These are phyloP conservation scores for Alternaria incomplexa DNA, from an alignment of 2,329 filamentous ascomycete genomes.

Conservation along the genomic window DNA sequence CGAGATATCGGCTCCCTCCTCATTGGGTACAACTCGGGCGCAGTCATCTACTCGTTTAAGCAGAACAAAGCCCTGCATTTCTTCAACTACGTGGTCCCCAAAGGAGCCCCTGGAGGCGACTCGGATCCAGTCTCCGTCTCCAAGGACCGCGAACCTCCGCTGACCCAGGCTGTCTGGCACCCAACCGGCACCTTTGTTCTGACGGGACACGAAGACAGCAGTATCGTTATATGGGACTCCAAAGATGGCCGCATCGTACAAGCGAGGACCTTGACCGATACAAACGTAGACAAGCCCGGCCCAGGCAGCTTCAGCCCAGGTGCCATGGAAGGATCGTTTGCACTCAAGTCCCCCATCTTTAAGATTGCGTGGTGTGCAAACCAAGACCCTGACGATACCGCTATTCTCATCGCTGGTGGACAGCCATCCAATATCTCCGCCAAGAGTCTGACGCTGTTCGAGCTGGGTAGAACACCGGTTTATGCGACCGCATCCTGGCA, in stretches of 20 bases:
- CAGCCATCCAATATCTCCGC: constrained; percentile 68
- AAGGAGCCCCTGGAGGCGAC: constrained; percentile 81
- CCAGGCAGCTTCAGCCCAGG: constrained; percentile 51
- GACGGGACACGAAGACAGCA: constrained; percentile 88
- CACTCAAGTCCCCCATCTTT: constrained; percentile 74
- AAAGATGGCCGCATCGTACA: constrained; percentile 85
- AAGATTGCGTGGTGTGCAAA: constrained; percentile 94
- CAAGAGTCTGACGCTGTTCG: constrained; percentile 85
- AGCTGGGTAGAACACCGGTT: constrained; percentile 85
- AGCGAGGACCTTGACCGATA: constrained; percentile 79
- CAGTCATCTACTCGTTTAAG: constrained; percentile 93
- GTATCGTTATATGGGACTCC: constrained; percentile 91
- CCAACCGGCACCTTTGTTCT: constrained; percentile 89
- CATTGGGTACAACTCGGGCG: constrained; percentile 88
- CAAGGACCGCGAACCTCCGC: constrained; percentile 69
- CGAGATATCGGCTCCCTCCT: constrained; percentile 90
- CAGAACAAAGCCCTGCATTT: constrained; percentile 79
- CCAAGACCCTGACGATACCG: constrained; percentile 90
- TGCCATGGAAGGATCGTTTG: constrained; percentile 58
- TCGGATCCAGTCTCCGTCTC: constrained; percentile 68
- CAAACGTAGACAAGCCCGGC: constrained; percentile 73
- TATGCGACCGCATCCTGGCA: constrained; percentile 95
- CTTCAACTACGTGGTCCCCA: constrained; percentile 82
- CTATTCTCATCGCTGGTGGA: constrained; percentile 84
- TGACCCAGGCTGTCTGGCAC: constrained; percentile 91